Evolutionary conservation across 768 basidiomycete species (phyloP).

Genomic region (Auricularia heimuer): DNA sequence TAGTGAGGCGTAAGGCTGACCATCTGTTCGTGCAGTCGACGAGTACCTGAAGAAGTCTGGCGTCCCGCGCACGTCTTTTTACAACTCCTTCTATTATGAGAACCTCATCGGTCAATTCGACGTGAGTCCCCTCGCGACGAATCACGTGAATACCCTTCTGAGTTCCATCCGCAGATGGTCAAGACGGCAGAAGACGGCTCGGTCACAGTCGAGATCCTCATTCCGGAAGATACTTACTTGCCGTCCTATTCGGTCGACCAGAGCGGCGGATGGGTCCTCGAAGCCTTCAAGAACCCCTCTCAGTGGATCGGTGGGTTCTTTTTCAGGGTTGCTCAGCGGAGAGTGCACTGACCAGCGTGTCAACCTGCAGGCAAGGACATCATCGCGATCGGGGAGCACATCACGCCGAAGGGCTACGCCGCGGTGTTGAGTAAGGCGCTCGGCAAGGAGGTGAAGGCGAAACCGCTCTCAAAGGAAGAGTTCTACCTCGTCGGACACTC

Average conservation of each 20-base stretch:
- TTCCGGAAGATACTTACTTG: not conserved
- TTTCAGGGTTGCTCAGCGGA: not conserved
- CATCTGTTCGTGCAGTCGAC: constrained; percentile 4
- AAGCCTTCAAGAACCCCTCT: constrained; percentile 3
- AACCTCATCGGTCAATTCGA: not conserved
- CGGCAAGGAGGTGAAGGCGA: not conserved
- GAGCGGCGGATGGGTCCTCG: constrained; percentile 1
- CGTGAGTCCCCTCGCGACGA: not conserved
- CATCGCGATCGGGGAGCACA: not conserved
- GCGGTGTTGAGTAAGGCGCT: not conserved
- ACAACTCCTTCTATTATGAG: constrained; percentile 6
- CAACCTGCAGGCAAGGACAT: not conserved
- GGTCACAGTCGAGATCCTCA: not conserved
- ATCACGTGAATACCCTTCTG: not conserved
- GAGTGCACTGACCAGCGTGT: too few relatives aligned
- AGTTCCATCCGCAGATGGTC: not conserved
- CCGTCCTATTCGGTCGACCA: constrained; percentile 1
- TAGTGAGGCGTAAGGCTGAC: not conserved
- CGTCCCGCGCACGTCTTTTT: constrained; percentile 7
- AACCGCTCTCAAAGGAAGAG: not conserved
- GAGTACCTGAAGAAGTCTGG: constrained; percentile 14
- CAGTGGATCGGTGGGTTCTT: constrained; percentile 4
- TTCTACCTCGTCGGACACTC: not conserved
- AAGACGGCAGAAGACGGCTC: not conserved
- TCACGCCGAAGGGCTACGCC: not conserved